Base-by-base conservation (phyloP, 2,329 filamentous ascomycete genomes). In the Xylariales sp. region DNA sequence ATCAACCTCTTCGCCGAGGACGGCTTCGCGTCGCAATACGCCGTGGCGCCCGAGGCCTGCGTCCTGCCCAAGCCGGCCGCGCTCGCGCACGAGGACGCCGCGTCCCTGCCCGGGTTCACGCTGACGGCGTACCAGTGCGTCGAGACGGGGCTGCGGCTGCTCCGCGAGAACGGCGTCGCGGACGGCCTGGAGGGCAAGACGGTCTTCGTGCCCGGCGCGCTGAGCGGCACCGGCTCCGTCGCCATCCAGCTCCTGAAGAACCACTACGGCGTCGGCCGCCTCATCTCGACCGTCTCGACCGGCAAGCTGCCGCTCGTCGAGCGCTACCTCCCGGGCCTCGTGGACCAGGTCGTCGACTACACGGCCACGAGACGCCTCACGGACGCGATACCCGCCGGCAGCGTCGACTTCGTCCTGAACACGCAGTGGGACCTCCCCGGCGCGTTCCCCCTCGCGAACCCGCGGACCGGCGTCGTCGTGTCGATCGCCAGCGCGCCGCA, bases 341-440 rank as follows among this genome's bases (percentile, higher is more conserved):
- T 86, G 1, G 85, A 86, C 73, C 79, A 85, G 68, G 74, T 87
- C 32, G 77, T 87, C 66, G 85, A 88, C 72, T 88, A 88, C 75
- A 82, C 66, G 14, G 46, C 78, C 62, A 81, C 76, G 50, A 73
- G 80, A 39, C 76, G 81, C 5, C 74, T 85, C 2, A 71, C 75
- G 39, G 67, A 79, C 5, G 75, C 64, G 16, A 79, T 86, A 1
- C 77, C 80, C 2, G 73, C 72, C 2, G 82, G 81, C 30, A 82
- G 77, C 18, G 81, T 87, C 3, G 86, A 88, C 70, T 81, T 87
- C 28, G 79, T 84, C 32, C 80, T 83, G 57, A 86, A 85, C 73
- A 87, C 86, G 28, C 81, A 83, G 46, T 81, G 79, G 68, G 68
- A 70, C 12, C 74, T 86, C 55, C 70, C 75, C 3, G 71, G 76